phyloP scores from a whole-genome alignment of 208 protist genomes.

The Balamuthia mandrillaris region DNA sequence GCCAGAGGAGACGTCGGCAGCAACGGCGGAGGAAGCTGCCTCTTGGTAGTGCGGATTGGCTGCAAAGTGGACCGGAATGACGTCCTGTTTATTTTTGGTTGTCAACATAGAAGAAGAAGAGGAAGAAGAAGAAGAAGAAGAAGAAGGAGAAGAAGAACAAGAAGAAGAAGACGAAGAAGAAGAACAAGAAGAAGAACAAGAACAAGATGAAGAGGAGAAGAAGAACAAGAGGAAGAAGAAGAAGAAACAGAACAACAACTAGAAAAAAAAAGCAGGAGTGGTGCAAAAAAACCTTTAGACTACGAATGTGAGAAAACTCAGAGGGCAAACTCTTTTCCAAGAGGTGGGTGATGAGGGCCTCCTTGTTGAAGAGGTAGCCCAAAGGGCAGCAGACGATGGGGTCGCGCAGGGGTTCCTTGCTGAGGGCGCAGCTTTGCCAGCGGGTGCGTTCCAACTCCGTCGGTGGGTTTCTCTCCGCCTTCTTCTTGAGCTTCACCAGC shows the following conservation, averaged over 20 bases:
- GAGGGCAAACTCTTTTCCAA: neutral
- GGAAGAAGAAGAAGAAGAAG: too few relatives aligned
- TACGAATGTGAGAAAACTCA: slow-evolving; percentile 15
- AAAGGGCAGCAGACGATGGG: neutral
- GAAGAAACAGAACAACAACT: neutral
- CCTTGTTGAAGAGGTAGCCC: slow-evolving; percentile 38
- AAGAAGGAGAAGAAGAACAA: too few relatives aligned
- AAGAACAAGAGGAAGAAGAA: too few relatives aligned
- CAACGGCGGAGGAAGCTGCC: neutral
- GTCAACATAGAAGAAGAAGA: too few relatives aligned
- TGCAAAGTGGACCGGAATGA: neutral
- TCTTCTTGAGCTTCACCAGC: slow-evolving; percentile 30
- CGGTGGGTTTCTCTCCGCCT: neutral
- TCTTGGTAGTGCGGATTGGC: neutral
- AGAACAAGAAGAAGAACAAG: too few relatives aligned
- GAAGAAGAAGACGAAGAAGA: too few relatives aligned
- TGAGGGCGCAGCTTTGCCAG: slow-evolving; percentile 7
- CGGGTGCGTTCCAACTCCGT: neutral
- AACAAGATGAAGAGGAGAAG: too few relatives aligned
- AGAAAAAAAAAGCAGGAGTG: too few relatives aligned
- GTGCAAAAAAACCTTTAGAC: neutral
- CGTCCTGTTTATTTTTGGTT: neutral
- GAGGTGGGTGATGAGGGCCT: neutral
- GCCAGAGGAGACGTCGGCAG: too few relatives aligned
- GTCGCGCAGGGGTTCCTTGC: neutral